Conservation (phyloP, 208 protist genomes). For the Vickermania ingenoplastis region DNA sequence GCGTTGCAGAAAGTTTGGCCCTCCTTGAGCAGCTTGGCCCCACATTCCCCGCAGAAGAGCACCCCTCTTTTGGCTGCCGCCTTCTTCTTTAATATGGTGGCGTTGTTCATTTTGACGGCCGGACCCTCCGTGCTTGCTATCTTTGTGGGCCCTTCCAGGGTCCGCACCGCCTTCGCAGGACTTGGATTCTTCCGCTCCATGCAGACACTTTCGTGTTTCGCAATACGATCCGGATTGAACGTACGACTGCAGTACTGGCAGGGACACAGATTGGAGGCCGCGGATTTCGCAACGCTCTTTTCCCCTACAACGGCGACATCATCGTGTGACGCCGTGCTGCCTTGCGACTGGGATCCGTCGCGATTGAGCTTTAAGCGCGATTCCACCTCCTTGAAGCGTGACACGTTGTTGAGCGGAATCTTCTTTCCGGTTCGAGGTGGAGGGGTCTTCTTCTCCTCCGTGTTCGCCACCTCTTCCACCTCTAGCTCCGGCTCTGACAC, state of each 20-base stretch:
- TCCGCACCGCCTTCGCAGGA: slow-evolving; percentile 1
- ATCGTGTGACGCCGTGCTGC: neutral
- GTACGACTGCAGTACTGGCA: slow-evolving; percentile 67
- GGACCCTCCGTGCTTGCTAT: neutral
- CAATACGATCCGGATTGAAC: slow-evolving; percentile 61
- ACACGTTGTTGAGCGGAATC: slow-evolving; percentile 32
- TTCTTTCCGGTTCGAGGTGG: slow-evolving; percentile 1
- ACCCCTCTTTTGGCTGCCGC: slow-evolving; percentile 1
- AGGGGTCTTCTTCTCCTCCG: slow-evolving; percentile 9
- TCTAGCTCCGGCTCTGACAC: neutral
- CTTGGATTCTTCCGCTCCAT: slow-evolving; percentile 48
- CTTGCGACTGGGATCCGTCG: neutral
- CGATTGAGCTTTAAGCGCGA: slow-evolving; percentile 15
- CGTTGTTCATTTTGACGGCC: slow-evolving; percentile 4
- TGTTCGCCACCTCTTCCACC: slow-evolving; percentile 9
- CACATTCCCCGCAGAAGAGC: slow-evolving; percentile 63
- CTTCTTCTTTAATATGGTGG: neutral
- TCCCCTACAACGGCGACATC: neutral
- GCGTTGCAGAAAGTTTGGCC: slow-evolving; percentile 46
- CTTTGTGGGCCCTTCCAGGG: neutral
- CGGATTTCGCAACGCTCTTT: neutral
- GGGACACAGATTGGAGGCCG: slow-evolving; percentile 13
- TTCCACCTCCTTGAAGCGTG: slow-evolving; percentile 26
- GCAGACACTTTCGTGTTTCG: slow-evolving; percentile 78
- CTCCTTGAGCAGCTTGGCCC: slow-evolving; percentile 15